phyloP scores from a whole-genome alignment of 1,284 basidiomycete genomes.

The Boletus nobilissimus region DNA sequence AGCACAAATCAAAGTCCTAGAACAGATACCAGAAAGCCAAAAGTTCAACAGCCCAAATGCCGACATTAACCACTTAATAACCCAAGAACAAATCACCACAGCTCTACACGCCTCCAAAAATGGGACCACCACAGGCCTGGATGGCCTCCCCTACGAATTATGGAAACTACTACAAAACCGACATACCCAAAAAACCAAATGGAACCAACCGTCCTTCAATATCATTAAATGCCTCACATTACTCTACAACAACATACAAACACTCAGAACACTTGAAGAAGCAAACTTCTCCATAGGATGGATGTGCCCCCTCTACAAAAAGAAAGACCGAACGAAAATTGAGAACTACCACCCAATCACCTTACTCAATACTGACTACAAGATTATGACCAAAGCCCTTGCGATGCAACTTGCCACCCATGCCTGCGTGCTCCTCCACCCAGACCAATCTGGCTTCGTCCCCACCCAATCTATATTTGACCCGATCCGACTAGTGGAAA shows the following conservation, averaged over 20 bases:
- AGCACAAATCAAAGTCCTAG: not conserved
- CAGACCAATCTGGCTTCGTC: not conserved
- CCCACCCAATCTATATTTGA: not conserved
- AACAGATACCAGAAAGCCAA: not conserved
- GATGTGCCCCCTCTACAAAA: constrained; percentile 2
- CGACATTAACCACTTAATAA: not conserved
- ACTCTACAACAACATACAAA: not conserved
- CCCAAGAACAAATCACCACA: not conserved
- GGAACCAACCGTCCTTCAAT: not conserved
- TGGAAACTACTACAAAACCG: not conserved
- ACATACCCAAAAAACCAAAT: not conserved
- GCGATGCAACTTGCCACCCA: not conserved
- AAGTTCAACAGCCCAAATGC: not conserved
- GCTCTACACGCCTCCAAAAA: not conserved
- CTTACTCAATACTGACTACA: not conserved
- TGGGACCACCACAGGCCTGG: not conserved
- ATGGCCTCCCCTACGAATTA: not conserved
- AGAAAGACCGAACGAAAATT: not conserved
- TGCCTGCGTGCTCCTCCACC: not conserved
- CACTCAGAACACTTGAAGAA: not conserved
- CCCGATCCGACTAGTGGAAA: not conserved
- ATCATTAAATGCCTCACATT: not conserved
- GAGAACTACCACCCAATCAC: not conserved
- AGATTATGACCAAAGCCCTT: not conserved
- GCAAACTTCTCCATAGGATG: not conserved